Evolutionary conservation across 768 basidiomycete genomes (phyloP), one percentile per base, ranked within the genome.

Genomic region (Mycena olivaceomarginata): DNA sequence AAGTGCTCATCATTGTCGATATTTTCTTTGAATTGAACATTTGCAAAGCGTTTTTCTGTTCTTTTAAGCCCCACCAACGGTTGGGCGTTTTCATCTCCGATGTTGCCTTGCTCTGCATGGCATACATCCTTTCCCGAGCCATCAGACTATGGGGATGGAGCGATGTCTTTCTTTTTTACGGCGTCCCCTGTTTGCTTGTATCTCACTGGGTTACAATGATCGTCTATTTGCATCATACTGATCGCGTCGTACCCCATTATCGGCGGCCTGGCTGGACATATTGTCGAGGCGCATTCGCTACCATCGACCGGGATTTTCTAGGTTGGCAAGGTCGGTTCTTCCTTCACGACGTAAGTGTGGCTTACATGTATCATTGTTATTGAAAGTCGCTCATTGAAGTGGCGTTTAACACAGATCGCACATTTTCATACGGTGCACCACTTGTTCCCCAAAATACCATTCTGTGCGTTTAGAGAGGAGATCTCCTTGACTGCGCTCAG

Each of bases 181-280:
- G 84, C 13, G 84, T 91, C 67, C 91, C 91, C 2, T 93, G 92
- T 91, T 86, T 93, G 65, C 79, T 80, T 65, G 91, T 92, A 22
- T 84, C 88, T 4, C 90, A 92, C 78, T 92, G 91, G 91, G 88
- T 89, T 75, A 87, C 89, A 78, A 89, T 90, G 90, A 89, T 90
- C 65, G 91, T 91, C 7, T 92, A 92, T 79, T 87, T 94, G 3
- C 93, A 93, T 78, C 93, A 94, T 85, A 93, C 93, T 31, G 91
- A 92, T n/a, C 62, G 40, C 16, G 40, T n/a, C 20, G 4, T 57
- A 25, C 56, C 56, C 0, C 56, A 57, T 25, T 57, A 57, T 25
- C 22, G 56, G n/a, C 1, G 25, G 16, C 3, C n/a, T 25, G 8
- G n/a, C 16, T 57, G 56, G 56, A 57, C 7, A 1, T 57, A 22